Evolutionary conservation across 805 yeast species (phyloP), one percentile per base, ranked within the genome.

Genomic region (Spathaspora hagerdaliae): DNA sequence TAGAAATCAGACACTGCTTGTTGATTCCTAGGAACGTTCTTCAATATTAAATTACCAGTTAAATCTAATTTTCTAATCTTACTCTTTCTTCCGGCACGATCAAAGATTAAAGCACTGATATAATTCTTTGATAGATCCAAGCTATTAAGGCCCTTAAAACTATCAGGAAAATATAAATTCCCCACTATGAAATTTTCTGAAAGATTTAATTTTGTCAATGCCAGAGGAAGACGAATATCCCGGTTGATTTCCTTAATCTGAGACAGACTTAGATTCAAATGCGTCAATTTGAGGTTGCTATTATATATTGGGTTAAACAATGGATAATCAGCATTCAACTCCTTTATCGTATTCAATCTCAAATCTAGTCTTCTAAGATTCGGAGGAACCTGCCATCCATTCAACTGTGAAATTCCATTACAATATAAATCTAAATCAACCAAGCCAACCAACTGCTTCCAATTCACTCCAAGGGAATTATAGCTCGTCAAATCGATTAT

Each of bases 361-460:
- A 54, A 27, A 29, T 50, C 52, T 26, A 54, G 27, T 12, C 13
- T 26, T 35, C 27, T 36, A 7, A 52, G 27, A 37, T 38, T 44
- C 12, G 50, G 45, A 7, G 64, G 65, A 2, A 54, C 49, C 1
- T 27, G 5, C 65, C 65, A 60, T 26, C 41, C 44, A 26, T 47
- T 44, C 13, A 65, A 42, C 9, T 43, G 31, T 15, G 42, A 37
- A 34, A 66, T 49, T 27, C 42, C 33, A 48, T 66, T 66, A 38
- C 14, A 6, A 27, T 5, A 42, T 13, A 46, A 33, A 31, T 61
- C 62, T 36, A 67, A 43, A 6, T 53, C 50, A 5, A 47, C 41
- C 13, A 69, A 49, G 24, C 57, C 54, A 0, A 42, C 34, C 45
- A 68, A 48, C 4, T 56, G 52, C 3, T 39, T 39, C 74, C 73